Evolutionary conservation across 2,329 filamentous ascomycete species (phyloP).

Genomic region (Colletotrichum tropicicola): DNA sequence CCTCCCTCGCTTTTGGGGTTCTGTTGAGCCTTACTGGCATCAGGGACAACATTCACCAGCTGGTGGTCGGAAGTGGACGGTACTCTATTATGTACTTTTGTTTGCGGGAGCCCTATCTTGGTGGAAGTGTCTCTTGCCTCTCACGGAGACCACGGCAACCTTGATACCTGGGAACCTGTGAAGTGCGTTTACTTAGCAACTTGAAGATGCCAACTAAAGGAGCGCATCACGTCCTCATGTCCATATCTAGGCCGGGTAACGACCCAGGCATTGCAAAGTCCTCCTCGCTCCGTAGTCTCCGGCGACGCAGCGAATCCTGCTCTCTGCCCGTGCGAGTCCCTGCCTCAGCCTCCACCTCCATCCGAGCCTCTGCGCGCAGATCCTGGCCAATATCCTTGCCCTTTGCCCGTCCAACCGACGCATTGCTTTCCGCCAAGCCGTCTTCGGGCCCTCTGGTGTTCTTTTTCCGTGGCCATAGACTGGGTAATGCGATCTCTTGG

Average conservation of each 20-base stretch:
- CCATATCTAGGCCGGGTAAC: conserved; percentile 48
- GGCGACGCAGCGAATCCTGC: conserved; percentile 47
- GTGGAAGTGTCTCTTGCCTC: conserved; percentile 73
- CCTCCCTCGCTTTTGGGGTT: conserved; percentile 85
- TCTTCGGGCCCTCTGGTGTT: conserved; percentile 81
- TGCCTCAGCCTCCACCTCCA: conserved; percentile 56
- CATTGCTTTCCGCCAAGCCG: conserved; percentile 53
- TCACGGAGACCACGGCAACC: conserved; percentile 72
- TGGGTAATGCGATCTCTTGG: conserved; percentile 85
- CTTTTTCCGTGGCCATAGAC: conserved; percentile 84
- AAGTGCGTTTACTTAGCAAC: background rate
- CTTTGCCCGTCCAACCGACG: conserved; percentile 61
- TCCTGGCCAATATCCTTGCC: conserved; percentile 63
- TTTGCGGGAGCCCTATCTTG: conserved; percentile 77
- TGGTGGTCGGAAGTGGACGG: conserved; percentile 65
- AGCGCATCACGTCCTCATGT: conserved; percentile 33
- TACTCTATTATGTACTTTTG: conserved; percentile 82
- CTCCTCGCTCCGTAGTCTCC: conserved; percentile 46
- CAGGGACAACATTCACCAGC: background rate
- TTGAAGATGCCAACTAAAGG: background rate
- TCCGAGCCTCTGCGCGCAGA: conserved; percentile 58
- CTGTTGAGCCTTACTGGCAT: conserved; percentile 66
- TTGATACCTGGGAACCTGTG: conserved; percentile 41
- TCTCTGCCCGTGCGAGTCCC: conserved; percentile 45
- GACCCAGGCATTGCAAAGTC: conserved; percentile 58